phyloP scores from a whole-genome alignment of 1,284 basidiomycete species.

The Papiliotrema fonsecae region DNA sequence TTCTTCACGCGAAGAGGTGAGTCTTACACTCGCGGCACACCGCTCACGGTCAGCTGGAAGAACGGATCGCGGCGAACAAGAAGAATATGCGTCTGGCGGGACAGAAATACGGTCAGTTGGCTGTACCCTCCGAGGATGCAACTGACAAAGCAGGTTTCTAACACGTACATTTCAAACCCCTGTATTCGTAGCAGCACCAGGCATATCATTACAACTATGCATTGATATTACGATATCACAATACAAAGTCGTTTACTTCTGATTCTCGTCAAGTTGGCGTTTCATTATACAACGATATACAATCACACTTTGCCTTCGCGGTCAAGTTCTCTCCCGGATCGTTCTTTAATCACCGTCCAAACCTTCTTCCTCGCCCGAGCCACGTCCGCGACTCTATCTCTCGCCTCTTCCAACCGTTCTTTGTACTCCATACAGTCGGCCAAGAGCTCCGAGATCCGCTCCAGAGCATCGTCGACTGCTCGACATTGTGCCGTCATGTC shows the following conservation, averaged over 20 bases:
- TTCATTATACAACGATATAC: neutral
- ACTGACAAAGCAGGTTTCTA: constrained; percentile 1
- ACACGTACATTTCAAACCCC: neutral
- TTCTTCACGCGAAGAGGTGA: constrained; percentile 30
- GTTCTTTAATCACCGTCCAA: constrained; percentile 49
- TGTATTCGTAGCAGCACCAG: neutral
- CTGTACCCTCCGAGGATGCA: neutral
- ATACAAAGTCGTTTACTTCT: neutral
- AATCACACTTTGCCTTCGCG: constrained; percentile 8
- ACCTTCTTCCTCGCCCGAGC: constrained; percentile 49
- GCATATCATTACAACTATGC: neutral
- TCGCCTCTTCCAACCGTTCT: constrained; percentile 51
- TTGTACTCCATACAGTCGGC: constrained; percentile 53
- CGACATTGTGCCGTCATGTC: constrained; percentile 40
- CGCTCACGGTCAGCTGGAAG: constrained; percentile 29
- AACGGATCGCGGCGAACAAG: constrained; percentile 44
- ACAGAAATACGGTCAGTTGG: constrained; percentile 39
- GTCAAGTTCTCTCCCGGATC: constrained; percentile 40
- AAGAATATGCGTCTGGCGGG: constrained; percentile 41
- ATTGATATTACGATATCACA: neutral
- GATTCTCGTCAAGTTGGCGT: too few relatives aligned
- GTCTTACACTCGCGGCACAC: neutral
- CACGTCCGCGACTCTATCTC: constrained; percentile 50
- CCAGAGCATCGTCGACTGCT: constrained; percentile 45
- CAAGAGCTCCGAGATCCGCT: constrained; percentile 48